Conservation (phyloP, 805 yeast species). For the Allodekkera sacchari region DNA sequence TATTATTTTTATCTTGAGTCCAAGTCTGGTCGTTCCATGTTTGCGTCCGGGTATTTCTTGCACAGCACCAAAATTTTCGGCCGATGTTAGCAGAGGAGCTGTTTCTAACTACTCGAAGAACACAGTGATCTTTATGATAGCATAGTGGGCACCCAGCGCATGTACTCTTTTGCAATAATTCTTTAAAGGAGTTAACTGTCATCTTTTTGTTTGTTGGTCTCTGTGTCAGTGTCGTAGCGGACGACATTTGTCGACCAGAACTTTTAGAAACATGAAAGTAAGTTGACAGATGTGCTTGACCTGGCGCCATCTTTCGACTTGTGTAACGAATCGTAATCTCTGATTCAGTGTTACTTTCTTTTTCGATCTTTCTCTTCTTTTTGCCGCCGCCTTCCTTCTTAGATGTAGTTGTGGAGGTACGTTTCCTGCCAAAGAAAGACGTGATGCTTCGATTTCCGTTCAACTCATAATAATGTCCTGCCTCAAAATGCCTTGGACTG, state of each 20-base stretch:
- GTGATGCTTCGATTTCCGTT: conserved; percentile 22
- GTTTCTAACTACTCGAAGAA: conserved; percentile 37
- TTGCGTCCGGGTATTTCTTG: conserved; percentile 21
- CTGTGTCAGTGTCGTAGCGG: not conserved
- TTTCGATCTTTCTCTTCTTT: conserved; percentile 1
- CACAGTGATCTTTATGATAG: conserved; percentile 38
- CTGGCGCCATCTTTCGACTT: too few species aligned
- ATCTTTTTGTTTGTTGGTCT: conserved; percentile 1
- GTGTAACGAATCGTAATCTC: too few species aligned
- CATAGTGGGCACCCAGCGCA: conserved; percentile 31
- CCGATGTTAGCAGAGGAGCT: conserved; percentile 32
- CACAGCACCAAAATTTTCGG: conserved; percentile 47
- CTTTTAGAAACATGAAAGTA: too few species aligned
- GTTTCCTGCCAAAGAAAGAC: conserved; percentile 25
- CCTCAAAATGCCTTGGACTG: conserved; percentile 40
- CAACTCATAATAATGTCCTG: conserved; percentile 38
- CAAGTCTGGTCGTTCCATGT: conserved; percentile 15
- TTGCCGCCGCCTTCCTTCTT: not conserved
- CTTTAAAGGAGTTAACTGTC: not conserved
- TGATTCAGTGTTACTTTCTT: too few species aligned
- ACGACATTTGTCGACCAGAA: too few species aligned
- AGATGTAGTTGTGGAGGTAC: too few species aligned
- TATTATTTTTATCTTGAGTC: conserved; percentile 1
- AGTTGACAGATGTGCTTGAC: conserved; percentile 5
- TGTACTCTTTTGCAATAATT: conserved; percentile 9